Evolutionary conservation across 345 rosid genomes (phyloP), one percentile per base, ranked within the genome.

Genomic region (Hevea brasiliensis): DNA sequence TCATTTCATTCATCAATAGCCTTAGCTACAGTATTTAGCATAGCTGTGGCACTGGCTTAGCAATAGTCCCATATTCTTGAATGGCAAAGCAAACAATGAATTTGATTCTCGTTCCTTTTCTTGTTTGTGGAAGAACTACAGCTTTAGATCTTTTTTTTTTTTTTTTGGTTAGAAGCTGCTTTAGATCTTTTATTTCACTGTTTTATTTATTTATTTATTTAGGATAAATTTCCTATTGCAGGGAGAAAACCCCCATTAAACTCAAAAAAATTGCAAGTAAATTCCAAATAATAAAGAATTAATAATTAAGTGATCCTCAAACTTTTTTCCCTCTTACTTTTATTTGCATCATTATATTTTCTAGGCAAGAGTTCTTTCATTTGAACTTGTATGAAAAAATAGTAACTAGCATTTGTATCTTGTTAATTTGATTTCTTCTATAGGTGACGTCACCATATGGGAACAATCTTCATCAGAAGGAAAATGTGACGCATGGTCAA

Each of bases 381-480:
- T 26, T 3, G 24, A 42, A 56, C n/a, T 65, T 40, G 61, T 21
- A 27, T n/a, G n/a, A n/a, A n/a, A n/a, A n/a, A n/a, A n/a, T n/a
- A n/a, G n/a, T n/a, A n/a, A n/a, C n/a, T n/a, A n/a, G n/a, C n/a
- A n/a, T n/a, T n/a, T n/a, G n/a, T n/a, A n/a, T n/a, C n/a, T n/a
- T n/a, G n/a, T n/a, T n/a, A n/a, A n/a, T n/a, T n/a, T n/a, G n/a
- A n/a, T 14, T 48, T 58, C 56, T 54, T 56, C 24, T 68, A 15
- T 71, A 93, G 97, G 93, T 93, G 58, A 85, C 98, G 55, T 86
- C 98, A 23, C 95, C 98, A 20, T 88, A 83, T 77, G 95, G 93
- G 48, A 87, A 47, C 79, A 69, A 70, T 69, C 85, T 88, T 78
- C 92, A 93, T 78, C 84, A 77, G 21, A 77, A 45, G 72, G 96